These are phyloP conservation scores for Tremella mesenterica DNA, from an alignment of 768 basidiomycete genomes.

Conservation along the genomic window DNA sequence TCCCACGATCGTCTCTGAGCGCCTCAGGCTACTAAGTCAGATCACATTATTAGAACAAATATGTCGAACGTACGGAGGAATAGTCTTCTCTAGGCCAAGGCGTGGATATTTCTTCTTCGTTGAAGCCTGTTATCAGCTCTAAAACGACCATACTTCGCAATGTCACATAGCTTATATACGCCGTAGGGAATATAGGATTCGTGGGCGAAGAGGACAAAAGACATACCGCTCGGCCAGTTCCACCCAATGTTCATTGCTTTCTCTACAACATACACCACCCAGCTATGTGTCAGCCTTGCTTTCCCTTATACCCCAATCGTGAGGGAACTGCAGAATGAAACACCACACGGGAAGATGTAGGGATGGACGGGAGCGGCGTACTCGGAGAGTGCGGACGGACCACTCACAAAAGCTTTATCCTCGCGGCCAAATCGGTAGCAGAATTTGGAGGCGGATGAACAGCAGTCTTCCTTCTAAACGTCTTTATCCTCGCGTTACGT, in stretches of 20 bases:
- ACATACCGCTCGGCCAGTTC: background rate
- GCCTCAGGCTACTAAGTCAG: conserved; percentile 4
- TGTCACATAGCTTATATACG: background rate
- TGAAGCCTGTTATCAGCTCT: background rate
- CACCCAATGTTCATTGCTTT: conserved; percentile 8
- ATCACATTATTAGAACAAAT: background rate
- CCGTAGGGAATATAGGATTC: too few relatives aligned
- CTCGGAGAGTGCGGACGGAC: background rate
- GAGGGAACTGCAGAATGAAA: too few relatives aligned
- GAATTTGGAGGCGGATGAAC: conserved; percentile 10
- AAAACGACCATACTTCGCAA: background rate
- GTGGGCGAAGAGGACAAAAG: too few relatives aligned
- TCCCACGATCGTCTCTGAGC: conserved; percentile 7
- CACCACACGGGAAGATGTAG: too few relatives aligned
- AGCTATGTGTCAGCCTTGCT: conserved; percentile 14
- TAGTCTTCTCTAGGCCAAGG: conserved; percentile 27
- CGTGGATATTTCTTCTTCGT: conserved; percentile 29
- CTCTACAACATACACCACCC: conserved; percentile 23
- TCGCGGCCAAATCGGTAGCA: conserved; percentile 13
- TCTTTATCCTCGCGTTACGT: background rate
- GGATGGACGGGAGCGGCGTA: too few relatives aligned
- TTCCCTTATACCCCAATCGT: too few relatives aligned
- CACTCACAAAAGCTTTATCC: conserved; percentile 32
- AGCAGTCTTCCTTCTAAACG: conserved; percentile 9
- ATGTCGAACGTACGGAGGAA: conserved; percentile 10